These are phyloP conservation scores for Gossypium stocksii DNA, from an alignment of 345 rosid species.

Conservation along the genomic window DNA sequence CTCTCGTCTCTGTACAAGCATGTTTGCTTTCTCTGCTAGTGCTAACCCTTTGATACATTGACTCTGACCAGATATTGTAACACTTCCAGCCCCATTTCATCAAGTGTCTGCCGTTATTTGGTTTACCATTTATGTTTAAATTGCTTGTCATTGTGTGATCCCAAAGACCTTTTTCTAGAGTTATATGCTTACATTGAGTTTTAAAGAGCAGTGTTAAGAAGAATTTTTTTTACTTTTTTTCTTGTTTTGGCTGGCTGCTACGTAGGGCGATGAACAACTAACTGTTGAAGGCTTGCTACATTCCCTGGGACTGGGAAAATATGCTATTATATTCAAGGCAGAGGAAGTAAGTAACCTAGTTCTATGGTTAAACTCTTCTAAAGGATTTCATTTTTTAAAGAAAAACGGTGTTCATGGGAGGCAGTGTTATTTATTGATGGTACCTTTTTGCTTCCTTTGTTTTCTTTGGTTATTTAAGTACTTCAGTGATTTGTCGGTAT, in stretches of 20 bases:
- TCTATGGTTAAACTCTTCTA: not conserved
- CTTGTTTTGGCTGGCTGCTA: not conserved
- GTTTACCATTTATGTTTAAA: not conserved
- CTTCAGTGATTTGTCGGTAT: not conserved
- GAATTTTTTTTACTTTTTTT: not conserved
- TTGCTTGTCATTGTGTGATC: not conserved
- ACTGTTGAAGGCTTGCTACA: slow-evolving; percentile 77
- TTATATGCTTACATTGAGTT: slow-evolving; percentile 1
- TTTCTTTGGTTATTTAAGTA: not conserved
- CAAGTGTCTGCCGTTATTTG: not conserved
- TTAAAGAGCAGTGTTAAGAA: not conserved
- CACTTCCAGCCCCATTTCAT: not conserved
- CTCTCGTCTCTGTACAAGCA: not conserved
- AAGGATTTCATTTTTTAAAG: not conserved
- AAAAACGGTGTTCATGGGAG: not conserved
- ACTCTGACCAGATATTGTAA: not conserved
- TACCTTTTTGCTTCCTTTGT: not conserved
- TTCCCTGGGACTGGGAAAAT: slow-evolving; percentile 75
- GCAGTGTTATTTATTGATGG: not conserved
- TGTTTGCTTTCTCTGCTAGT: not conserved
- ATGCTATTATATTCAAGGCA: slow-evolving; percentile 66
- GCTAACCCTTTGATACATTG: not conserved
- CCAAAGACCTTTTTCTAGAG: not conserved
- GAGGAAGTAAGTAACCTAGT: slow-evolving; percentile 69
- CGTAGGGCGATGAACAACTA: slow-evolving; percentile 62